Evolutionary conservation across 2,329 filamentous ascomycete genomes (phyloP).

Genomic region (Epichloe coenophiala): DNA sequence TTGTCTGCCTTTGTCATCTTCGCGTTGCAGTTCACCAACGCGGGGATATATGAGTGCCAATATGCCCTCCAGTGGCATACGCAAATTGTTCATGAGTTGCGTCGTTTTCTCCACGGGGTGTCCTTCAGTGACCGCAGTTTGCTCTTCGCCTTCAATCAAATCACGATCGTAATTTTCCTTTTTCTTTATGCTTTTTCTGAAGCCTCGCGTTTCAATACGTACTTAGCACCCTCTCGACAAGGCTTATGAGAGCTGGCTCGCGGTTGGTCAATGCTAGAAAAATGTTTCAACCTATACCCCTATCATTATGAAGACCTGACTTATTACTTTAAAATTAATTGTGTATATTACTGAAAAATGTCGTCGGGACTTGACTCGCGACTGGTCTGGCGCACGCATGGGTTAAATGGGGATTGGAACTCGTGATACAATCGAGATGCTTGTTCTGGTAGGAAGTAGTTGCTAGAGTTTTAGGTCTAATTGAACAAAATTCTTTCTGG

Average conservation of each 20-base stretch:
- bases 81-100: no score
- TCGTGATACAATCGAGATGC: not conserved
- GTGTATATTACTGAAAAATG: not conserved
- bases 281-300: not conserved
- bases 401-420: not conserved
- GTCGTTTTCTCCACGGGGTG: no score
- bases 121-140: no score
- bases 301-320: not conserved
- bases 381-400: not conserved
- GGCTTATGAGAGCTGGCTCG: not conserved
- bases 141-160: no score
- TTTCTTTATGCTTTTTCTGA: not conserved
- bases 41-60: no score
- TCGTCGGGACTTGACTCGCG: not conserved
- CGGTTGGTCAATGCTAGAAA: not conserved
- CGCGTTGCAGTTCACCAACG: no score
- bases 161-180: no score
- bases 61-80: no score
- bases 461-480: not conserved
- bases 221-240: not conserved
- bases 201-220: not conserved
- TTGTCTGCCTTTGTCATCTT: no score
- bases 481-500: not conserved
- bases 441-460: not conserved
- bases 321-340: not conserved